Evolutionary conservation across 148 eudicot species (phyloP).

Genomic region (Fagopyrum homotropicum): DNA sequence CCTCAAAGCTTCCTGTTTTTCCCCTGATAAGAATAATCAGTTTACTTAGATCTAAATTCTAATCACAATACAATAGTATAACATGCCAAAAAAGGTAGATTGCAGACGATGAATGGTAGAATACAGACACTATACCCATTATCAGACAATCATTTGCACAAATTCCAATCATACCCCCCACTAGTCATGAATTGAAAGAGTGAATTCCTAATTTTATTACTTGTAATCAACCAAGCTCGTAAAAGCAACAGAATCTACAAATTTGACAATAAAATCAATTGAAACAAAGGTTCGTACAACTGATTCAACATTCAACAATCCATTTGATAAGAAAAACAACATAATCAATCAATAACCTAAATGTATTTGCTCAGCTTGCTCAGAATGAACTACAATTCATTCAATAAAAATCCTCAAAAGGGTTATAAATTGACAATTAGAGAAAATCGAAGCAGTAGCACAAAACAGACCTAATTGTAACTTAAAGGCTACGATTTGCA

Average conservation of each 20-base stretch:
- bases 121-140: not conserved
- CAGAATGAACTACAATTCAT: too few species aligned
- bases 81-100: not conserved
- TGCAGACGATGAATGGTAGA: not conserved
- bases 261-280: not conserved
- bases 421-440: too few species aligned
- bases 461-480: too few species aligned
- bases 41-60: not conserved
- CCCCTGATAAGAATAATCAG: not conserved
- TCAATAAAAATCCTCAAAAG: too few species aligned
- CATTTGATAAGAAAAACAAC: not conserved
- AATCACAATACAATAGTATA: not conserved
- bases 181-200: too few species aligned
- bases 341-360: not conserved
- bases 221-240: not conserved
- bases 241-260: not conserved
- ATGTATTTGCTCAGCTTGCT: not conserved
- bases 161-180: too few species aligned
- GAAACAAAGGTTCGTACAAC: not conserved
- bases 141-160: too few species aligned
- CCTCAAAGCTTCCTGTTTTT: not conserved
- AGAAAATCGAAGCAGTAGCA: too few species aligned
- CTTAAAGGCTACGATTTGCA: too few species aligned
- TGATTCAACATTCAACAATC: not conserved
- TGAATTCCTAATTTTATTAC: not conserved